Evolutionary conservation across 2,329 filamentous ascomycete species (phyloP).

Genomic region (Cordyceps farinosa): DNA sequence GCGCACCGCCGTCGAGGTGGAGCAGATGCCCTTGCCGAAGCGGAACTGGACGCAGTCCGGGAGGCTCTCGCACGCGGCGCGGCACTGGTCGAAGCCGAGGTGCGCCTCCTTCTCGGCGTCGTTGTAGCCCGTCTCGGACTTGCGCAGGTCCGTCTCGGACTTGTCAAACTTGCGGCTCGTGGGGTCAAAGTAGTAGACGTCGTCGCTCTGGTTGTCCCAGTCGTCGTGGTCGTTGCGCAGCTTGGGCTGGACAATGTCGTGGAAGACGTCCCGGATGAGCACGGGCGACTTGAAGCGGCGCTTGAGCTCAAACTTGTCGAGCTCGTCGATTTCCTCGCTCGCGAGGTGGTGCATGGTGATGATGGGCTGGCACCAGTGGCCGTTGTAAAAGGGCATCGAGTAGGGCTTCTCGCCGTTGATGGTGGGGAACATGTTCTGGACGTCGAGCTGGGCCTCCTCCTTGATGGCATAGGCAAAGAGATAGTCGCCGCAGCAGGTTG

Average conservation of each 20-base stretch:
- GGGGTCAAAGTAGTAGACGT: conserved; percentile 39
- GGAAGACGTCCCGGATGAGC: conserved; percentile 46
- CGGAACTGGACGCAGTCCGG: conserved; percentile 40
- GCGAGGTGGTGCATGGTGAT: conserved; percentile 55
- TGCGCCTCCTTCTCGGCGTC: conserved; percentile 41
- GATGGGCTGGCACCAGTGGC: conserved; percentile 54
- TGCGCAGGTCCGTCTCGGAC: conserved; percentile 28
- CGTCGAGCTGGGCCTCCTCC: conserved; percentile 37
- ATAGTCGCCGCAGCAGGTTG: conserved; percentile 50
- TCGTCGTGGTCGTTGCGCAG: conserved; percentile 39
- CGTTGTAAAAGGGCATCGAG: conserved; percentile 43
- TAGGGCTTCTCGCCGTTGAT: conserved; percentile 54
- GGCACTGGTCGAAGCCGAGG: conserved; percentile 40
- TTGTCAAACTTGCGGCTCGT: conserved; percentile 29
- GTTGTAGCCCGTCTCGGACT: conserved; percentile 33
- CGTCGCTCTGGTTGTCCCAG: conserved; percentile 53
- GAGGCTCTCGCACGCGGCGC: conserved; percentile 39
- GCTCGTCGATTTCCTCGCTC: conserved; percentile 46
- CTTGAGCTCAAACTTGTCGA: conserved; percentile 50
- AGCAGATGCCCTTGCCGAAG: conserved; percentile 39
- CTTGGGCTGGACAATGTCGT: conserved; percentile 41
- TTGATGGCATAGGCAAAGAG: conserved; percentile 46
- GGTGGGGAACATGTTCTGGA: conserved; percentile 47
- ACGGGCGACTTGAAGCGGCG: conserved; percentile 34
- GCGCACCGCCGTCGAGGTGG: conserved; percentile 33